Base-by-base conservation (phyloP, 495 filamentous ascomycete species). In the Neurospora sp. region DNA sequence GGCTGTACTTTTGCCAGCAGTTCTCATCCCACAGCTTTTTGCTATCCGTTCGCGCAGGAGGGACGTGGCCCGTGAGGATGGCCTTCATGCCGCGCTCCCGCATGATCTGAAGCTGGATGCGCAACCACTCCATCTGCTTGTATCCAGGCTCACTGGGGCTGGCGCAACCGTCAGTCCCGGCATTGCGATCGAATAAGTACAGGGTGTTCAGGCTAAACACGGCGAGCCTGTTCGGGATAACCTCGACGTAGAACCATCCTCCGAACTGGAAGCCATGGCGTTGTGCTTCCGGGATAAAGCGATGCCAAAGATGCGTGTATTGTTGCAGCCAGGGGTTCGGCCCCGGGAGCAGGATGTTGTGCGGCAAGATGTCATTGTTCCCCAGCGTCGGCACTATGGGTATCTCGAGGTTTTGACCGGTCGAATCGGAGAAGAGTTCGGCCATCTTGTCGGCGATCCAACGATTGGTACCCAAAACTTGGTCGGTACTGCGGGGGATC, bases 1-100 rank as follows among this genome's bases (percentile, higher is more conserved):
- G 83, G 0, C 94, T 91, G 81, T 97, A 99, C 78, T 97, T 97
- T 80, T 97, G 96, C 96, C 96, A 99, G 82, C 96, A 99, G 0
- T 92, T 93, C 76, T 89, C 87, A 73, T 97, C 94, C 96, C 96
- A 99, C 75, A 87, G 88, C 72, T 85, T 85, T 85, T 99, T 99
- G 77, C 87, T 89, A 1, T 90, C 87, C 0, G 93, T 93, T 76
- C 94, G 86, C 2, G 94, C 94, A 0, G 96, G 96, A 9, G 96
- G 93, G 27, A 98, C 94, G 83, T 99, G 96, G 0, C 96, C 96
- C 71, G 90, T 96, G 53, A 99, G 81, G 53, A 99, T 97, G 7
- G 92, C 96, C 80, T 99, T 98, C 91, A 98, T 93, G 42, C 92
- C 90, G 37, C 94, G 89, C 61, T 89, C 81, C 10, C 96, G 90